A percentile compares a stretch with the other conserved stretches of the same genome.
Evolutionary conservation across 495 filamentous ascomycete species (phyloP).

Genomic region (Talaromyces trachyspermus): DNA sequence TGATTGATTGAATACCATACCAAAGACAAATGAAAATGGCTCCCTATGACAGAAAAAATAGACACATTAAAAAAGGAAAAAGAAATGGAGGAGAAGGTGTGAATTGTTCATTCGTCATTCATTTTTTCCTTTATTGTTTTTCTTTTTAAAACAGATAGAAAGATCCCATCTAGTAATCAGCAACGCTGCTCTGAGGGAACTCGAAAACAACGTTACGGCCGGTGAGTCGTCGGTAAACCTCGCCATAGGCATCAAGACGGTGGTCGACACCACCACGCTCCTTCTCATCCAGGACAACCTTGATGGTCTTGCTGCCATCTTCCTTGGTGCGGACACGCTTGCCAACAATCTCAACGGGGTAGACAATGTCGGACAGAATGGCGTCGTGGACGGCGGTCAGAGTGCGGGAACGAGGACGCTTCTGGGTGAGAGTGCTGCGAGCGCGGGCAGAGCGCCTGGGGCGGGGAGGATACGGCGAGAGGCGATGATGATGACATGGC

Average conservation of each 20-base stretch:
- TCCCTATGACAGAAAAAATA: background rate
- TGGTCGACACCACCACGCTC: conserved; percentile 98
- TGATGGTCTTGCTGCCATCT: conserved; percentile 93
- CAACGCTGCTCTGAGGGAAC: conserved; percentile 76
- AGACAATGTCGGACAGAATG: conserved; percentile 93
- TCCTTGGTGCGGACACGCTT: conserved; percentile 95
- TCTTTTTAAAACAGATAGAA: background rate
- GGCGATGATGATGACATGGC: conserved; percentile 97
- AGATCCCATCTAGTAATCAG: conserved; percentile 63
- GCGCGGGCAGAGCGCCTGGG: conserved; percentile 93
- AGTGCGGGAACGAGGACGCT: conserved; percentile 94
- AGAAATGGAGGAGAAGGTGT: conserved; percentile 1
- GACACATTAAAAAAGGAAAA: background rate
- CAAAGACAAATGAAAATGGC: background rate
- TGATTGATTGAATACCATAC: conserved; percentile 6
- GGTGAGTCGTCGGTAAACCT: conserved; percentile 94
- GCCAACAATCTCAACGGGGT: conserved; percentile 98
- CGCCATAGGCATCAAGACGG: conserved; percentile 96
- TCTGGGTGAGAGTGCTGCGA: conserved; percentile 90
- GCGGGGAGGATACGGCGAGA: conserved; percentile 95
- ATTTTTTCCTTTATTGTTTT: background rate
- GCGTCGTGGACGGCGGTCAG: conserved; percentile 96
- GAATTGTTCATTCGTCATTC: conserved; percentile 5
- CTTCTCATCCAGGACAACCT: conserved; percentile 99
- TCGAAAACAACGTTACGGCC: conserved; percentile 92